Conservation (phyloP, 1,284 basidiomycete genomes). For the Phenoliferia sp. region DNA sequence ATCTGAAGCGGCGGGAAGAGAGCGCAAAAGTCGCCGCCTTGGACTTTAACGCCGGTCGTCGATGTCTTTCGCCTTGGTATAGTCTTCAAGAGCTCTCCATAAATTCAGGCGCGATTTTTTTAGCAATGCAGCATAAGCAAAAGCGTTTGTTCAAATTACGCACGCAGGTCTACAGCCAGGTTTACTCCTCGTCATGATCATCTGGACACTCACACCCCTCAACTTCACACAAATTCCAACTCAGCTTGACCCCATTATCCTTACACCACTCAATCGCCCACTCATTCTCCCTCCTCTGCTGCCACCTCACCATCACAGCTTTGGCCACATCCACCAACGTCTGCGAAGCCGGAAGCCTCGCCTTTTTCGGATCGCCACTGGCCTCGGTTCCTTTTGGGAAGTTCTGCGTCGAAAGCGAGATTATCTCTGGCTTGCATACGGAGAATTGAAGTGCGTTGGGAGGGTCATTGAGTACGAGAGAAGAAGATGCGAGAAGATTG, state of each 20-base stretch:
- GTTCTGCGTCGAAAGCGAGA: not conserved
- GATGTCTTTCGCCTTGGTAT: too few species aligned
- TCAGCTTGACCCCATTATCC: conserved; percentile 4
- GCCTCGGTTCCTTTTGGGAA: not conserved
- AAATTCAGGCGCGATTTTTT: too few species aligned
- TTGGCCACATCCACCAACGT: conserved; percentile 2
- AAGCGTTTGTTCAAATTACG: too few species aligned
- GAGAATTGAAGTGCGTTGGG: not conserved
- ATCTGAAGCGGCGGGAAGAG: too few species aligned
- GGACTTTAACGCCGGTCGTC: too few species aligned
- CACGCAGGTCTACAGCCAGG: too few species aligned
- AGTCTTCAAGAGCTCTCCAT: too few species aligned
- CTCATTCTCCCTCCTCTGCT: conserved; percentile 9
- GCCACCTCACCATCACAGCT: conserved; percentile 3
- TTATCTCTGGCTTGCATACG: not conserved
- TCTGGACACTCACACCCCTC: too few species aligned
- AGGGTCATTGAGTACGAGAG: conserved; percentile 5
- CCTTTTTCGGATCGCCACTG: not conserved
- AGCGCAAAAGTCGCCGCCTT: too few species aligned
- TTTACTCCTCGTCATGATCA: too few species aligned
- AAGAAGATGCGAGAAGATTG: conserved; percentile 7
- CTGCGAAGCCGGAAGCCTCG: not conserved
- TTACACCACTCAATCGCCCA: conserved; percentile 3
- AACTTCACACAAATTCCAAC: too few species aligned
- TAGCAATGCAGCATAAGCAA: too few species aligned